Evolutionary conservation across 176 grass and related monocot species (phyloP), one percentile per base, ranked within the genome.

Genomic region (Areca catechu): DNA sequence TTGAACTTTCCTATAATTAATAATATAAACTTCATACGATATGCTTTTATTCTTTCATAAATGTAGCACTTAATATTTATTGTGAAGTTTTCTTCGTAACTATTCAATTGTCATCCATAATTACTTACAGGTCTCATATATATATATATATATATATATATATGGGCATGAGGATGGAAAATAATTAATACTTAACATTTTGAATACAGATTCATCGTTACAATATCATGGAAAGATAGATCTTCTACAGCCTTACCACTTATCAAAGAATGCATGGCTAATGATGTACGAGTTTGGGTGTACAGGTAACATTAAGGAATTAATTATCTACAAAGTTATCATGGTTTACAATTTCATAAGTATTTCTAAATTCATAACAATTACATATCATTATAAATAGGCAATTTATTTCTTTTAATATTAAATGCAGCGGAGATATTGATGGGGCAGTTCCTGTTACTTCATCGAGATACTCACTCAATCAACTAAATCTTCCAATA

Each of bases 391-490:
- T 20, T 4, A 48, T 14, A 37, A 19, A 34, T 37, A 12, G 3
- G 6, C 7, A 30, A 30, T 30, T 6, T 10, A 1, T 37, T 37
- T 37, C n/a, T n/a, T 37, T 2, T 37, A 1, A 30, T 30, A 4
- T 34, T 9, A 47, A 24, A 55, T 68, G 19, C 69, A 89, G 90
- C 58, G 85, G 90, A 57, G 90, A 95, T 17, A 24, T 62, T 25
- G 90, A 89, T 20, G 90, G 79, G 16, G 81, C 78, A 27, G 66
- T 95, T 21, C 82, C 90, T 1, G 23, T 95, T 22, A 95, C 90
- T 80, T 95, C 90, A 48, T 86, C 72, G 12, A 89, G 90, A 66
- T 82, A 80, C 20, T 95, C 90, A 19, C 64, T 95, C 23, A 89
- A 95, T 69, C 75, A 78, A 62, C 85, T 95, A 5, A 48, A 80